phyloP scores from a whole-genome alignment of 106 monocot genomes.

The Apostasia shenzhenica region DNA sequence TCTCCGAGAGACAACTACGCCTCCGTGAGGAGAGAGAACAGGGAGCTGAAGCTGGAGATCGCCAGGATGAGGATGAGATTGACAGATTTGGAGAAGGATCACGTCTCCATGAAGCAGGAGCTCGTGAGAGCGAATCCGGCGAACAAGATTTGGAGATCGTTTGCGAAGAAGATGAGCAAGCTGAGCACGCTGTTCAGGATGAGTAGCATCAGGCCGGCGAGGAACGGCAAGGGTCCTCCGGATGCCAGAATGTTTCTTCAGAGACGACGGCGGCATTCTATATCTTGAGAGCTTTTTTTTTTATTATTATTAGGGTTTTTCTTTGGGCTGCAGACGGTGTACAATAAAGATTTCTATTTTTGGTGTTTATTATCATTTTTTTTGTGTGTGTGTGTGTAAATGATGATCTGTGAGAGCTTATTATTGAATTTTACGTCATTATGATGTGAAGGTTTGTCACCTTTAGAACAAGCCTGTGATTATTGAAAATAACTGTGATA shows the following conservation, averaged over 20 bases:
- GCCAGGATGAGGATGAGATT: constrained; percentile 89
- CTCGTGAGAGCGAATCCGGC: constrained; percentile 57
- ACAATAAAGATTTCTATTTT: too few relatives aligned
- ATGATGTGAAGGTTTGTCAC: too few relatives aligned
- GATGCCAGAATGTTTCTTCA: constrained; percentile 56
- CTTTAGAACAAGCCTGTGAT: too few relatives aligned
- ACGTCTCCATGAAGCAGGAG: constrained; percentile 77
- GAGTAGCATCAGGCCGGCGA: constrained; percentile 19
- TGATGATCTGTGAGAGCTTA: too few relatives aligned
- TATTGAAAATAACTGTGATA: too few relatives aligned
- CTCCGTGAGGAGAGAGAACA: constrained; percentile 70
- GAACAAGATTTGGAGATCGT: constrained; percentile 41
- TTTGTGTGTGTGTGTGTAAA: too few relatives aligned
- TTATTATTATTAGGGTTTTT: too few relatives aligned
- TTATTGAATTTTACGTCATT: too few relatives aligned
- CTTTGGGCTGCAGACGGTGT: too few relatives aligned
- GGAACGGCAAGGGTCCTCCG: constrained; percentile 16
- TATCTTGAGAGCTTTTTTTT: constrained; percentile 24
- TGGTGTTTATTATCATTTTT: too few relatives aligned
- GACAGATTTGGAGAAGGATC: constrained; percentile 85
- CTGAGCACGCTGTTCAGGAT: constrained; percentile 40
- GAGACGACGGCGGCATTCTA: constrained; percentile 46
- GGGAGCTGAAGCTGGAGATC: constrained; percentile 82
- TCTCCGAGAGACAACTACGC: constrained; percentile 85
- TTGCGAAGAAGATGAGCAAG: constrained; percentile 47